Conservation (phyloP, 352 stramenopile species). For the Elongisporangium prolatum region DNA sequence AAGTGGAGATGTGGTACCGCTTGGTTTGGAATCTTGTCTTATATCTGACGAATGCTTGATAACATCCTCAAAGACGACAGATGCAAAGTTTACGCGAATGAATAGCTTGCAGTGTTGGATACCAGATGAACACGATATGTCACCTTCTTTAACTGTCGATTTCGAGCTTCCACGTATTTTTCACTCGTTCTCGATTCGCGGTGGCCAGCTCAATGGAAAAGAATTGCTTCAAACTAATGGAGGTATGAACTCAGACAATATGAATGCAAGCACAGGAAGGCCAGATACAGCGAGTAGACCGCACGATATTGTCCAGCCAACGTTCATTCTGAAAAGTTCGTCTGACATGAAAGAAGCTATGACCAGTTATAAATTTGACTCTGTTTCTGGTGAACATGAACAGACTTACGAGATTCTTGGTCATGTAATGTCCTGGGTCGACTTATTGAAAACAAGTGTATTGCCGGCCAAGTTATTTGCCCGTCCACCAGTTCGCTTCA, state of each 20-base stretch:
- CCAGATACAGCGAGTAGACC: neutral
- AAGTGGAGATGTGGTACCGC: slow-evolving; percentile 41
- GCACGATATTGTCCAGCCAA: slow-evolving; percentile 9
- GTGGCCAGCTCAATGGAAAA: slow-evolving; percentile 16
- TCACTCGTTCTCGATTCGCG: slow-evolving; percentile 52
- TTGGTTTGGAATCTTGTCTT: slow-evolving; percentile 59
- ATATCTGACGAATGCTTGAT: slow-evolving; percentile 54
- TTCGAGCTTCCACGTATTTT: slow-evolving; percentile 68
- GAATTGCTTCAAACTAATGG: neutral
- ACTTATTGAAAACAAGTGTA: slow-evolving; percentile 64
- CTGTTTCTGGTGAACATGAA: slow-evolving; percentile 56
- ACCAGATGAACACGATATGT: slow-evolving; percentile 38
- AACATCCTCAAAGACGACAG: slow-evolving; percentile 44
- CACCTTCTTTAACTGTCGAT: slow-evolving; percentile 62
- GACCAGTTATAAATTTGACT: slow-evolving; percentile 32
- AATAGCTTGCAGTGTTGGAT: slow-evolving; percentile 59
- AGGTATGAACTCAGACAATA: slow-evolving; percentile 5
- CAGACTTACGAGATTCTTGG: slow-evolving; percentile 56
- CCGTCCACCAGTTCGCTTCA: slow-evolving; percentile 71
- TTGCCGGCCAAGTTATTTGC: slow-evolving; percentile 70
- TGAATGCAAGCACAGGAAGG: neutral
- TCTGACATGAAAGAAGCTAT: slow-evolving; percentile 26
- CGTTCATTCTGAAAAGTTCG: slow-evolving; percentile 39
- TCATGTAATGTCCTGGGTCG: slow-evolving; percentile 74
- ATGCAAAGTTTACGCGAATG: slow-evolving; percentile 56